Conservation (phyloP, 2,329 filamentous ascomycete species). For the Sphaerulina populicola region DNA sequence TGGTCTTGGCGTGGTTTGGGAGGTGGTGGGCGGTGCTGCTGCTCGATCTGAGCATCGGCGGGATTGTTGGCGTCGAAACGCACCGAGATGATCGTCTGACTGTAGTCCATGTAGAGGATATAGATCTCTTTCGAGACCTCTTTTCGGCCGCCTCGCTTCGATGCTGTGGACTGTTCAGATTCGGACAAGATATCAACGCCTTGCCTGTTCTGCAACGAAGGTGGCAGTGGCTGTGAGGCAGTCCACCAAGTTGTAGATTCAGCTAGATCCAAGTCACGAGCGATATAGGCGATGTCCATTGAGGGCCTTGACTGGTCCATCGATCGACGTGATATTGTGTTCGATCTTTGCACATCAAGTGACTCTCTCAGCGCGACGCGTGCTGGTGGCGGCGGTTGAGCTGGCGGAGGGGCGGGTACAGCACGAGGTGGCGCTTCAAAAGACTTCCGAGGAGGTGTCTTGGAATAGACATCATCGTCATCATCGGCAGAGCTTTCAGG, state of each 20-base stretch:
- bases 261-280: slow-evolving; percentile 74
- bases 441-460: slow-evolving; percentile 34
- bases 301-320: slow-evolving; percentile 68
- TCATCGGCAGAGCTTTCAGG: slow-evolving; percentile 39
- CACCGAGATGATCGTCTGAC: slow-evolving; percentile 78
- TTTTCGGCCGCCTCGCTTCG: slow-evolving; percentile 61
- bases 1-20: slow-evolving; percentile 80
- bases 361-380: slow-evolving; percentile 44
- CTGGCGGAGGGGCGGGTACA: slow-evolving; percentile 40
- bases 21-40: slow-evolving; percentile 79
- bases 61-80: slow-evolving; percentile 69
- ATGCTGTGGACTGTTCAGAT: slow-evolving; percentile 65
- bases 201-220: slow-evolving; percentile 69
- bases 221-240: slow-evolving; percentile 68
- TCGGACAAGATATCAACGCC: slow-evolving; percentile 71
- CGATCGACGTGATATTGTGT: slow-evolving; percentile 50
- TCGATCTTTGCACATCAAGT: slow-evolving; percentile 51
- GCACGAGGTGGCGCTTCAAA: slow-evolving; percentile 33
- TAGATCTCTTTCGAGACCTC: slow-evolving; percentile 71
- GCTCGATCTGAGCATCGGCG: slow-evolving; percentile 65
- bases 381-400: slow-evolving; percentile 28
- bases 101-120: slow-evolving; percentile 92
- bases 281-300: slow-evolving; percentile 70
- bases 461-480: slow-evolving; percentile 42
- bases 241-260: slow-evolving; percentile 77